Percentiles rank a stretch among this genome's conserved stretches.
Conservation (phyloP, 257 asterid species). For the Salvia miltiorrhiza region DNA sequence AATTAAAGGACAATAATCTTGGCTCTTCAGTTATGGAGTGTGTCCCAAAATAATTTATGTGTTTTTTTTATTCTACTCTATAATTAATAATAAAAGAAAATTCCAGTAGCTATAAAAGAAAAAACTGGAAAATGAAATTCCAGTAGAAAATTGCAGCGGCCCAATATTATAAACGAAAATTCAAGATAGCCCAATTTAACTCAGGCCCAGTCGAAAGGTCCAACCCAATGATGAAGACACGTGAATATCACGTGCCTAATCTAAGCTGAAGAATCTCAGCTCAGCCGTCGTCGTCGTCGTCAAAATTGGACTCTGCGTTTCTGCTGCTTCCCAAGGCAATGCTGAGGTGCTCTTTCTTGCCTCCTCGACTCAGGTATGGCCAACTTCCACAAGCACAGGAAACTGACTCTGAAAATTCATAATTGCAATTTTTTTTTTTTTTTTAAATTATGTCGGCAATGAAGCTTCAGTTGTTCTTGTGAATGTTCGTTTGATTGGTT, state of each 20-base stretch:
- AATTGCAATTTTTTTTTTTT: not conserved
- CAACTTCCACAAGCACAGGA: not conserved
- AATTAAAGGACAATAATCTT: conserved; percentile 26
- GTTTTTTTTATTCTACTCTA: no score
- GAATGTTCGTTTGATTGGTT: not conserved
- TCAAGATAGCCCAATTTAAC: no score
- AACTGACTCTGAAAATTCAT: not conserved
- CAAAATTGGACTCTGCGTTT: not conserved
- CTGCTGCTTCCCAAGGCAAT: conserved; percentile 22
- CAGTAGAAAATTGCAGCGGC: no score
- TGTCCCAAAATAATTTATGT: not conserved
- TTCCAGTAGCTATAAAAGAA: no score
- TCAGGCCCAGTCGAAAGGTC: not conserved
- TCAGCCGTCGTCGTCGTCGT: conserved; percentile 6
- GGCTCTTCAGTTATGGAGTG: conserved; percentile 19
- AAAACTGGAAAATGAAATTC: no score
- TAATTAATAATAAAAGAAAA: no score
- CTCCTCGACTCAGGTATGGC: conserved; percentile 48
- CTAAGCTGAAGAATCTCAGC: not conserved
- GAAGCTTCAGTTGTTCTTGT: not conserved
- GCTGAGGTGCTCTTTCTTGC: conserved; percentile 42
- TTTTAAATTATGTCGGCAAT: not conserved
- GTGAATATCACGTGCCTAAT: conserved; percentile 18
- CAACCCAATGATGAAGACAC: not conserved
- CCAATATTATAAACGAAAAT: no score